Base-by-base conservation (phyloP, 2,329 filamentous ascomycete species). In the Colletotrichum plurivorum region DNA sequence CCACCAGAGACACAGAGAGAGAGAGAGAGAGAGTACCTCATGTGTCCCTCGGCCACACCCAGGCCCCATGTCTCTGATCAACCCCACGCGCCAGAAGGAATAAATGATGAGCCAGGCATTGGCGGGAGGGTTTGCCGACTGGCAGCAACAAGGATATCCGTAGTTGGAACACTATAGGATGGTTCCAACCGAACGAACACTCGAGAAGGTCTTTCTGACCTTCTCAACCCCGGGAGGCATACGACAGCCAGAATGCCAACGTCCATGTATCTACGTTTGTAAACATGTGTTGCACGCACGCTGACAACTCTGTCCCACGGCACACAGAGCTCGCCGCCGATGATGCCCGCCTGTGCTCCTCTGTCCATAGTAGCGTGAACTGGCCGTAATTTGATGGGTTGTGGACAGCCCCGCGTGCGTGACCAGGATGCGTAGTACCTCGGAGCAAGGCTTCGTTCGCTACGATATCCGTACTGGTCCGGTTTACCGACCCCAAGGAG, bases 11-110 rank as follows among this genome's bases (percentile, higher is more conserved):
- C 27, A 22, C 5, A 31, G 27, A 31, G 27, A 31, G 27, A 31
- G 20, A 22, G 20, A 22, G 20, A 22, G 20, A 22, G 20, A 7
- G 8, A 31, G 27, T 9, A 36, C 31, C 31, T 36, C 31, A 36
- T 36, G 43, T 43, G 46, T 63, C 41, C 20, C 9, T 57, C 46
- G 36, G 49, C 67, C 45, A 51, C 51, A 18, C 56, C 45, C 45
- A 51, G 49, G 46, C 55, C 58, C 56, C 56, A 62, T 67, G 56
- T 67, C 63, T 67, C 63, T 69, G 55, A 57, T 69, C 57, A 67
- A 48, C 56, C 67, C 67, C 57, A 70, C 57, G 63, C 63, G 39
- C 49, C 54, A 58, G 53, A 63, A 58, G 63, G 25, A 67, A 70
- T 54, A n/a, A n/a, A n/a, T n/a, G n/a, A 62, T 61, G 53, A 54